phyloP scores from a whole-genome alignment of 257 asterid genomes.

The Plantago ovata region DNA sequence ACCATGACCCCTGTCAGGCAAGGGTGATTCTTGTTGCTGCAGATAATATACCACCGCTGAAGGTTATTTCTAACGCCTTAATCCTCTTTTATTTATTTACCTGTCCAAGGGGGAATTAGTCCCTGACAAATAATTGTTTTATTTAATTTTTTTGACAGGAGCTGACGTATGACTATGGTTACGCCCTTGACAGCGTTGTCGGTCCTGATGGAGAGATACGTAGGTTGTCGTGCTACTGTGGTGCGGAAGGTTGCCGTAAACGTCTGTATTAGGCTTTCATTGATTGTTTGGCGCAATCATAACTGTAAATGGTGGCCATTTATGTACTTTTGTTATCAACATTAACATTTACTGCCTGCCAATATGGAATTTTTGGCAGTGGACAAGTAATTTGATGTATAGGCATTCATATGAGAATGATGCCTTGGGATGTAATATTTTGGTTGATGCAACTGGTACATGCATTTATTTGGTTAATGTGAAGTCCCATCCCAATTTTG shows the following conservation, averaged over 20 bases:
- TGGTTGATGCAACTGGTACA: too few relatives aligned
- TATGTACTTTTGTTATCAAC: too few relatives aligned
- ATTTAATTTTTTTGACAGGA: slow-evolving; percentile 42
- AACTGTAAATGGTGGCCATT: too few relatives aligned
- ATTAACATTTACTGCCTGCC: too few relatives aligned
- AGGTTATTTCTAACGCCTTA: slow-evolving; percentile 36
- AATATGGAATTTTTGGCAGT: too few relatives aligned
- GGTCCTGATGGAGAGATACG: slow-evolving; percentile 56
- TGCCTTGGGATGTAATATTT: too few relatives aligned
- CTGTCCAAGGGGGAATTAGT: neutral
- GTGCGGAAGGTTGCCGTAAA: slow-evolving; percentile 62
- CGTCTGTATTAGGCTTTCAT: slow-evolving; percentile 38
- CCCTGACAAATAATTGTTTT: neutral
- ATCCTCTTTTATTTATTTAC: neutral
- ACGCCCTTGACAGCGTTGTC: slow-evolving; percentile 65
- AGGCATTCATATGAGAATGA: too few relatives aligned
- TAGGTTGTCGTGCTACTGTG: slow-evolving; percentile 61
- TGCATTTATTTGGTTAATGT: too few relatives aligned
- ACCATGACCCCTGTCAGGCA: slow-evolving; percentile 66
- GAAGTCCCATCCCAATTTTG: too few relatives aligned
- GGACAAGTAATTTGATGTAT: too few relatives aligned
- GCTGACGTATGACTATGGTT: slow-evolving; percentile 72
- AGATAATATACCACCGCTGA: slow-evolving; percentile 78
- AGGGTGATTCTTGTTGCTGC: slow-evolving; percentile 71
- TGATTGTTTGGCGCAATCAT: too few relatives aligned